These are phyloP conservation scores for Ceratobasidium sp. DNA, from an alignment of 1,284 basidiomycete genomes.

Conservation along the genomic window DNA sequence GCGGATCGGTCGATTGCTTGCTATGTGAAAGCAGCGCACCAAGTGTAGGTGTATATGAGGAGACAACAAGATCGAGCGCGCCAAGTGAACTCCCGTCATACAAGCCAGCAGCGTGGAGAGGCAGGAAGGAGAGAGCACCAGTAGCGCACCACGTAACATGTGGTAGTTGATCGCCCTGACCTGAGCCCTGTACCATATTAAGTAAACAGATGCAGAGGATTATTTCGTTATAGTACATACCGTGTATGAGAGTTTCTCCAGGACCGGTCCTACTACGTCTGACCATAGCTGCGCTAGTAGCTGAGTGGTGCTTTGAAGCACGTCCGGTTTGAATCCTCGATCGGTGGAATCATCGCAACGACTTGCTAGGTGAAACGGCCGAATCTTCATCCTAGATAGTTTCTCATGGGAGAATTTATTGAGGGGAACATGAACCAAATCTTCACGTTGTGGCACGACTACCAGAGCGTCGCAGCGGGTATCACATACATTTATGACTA, in stretches of 20 bases:
- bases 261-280: not conserved
- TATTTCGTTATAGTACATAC: not conserved
- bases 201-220: not conserved
- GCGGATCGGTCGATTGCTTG: not conserved
- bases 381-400: not conserved
- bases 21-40: not conserved
- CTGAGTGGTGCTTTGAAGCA: not conserved
- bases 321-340: not conserved
- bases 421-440: not conserved
- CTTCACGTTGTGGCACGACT: not conserved
- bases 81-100: not conserved
- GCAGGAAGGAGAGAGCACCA: not conserved
- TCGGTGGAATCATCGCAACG: not conserved
- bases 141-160: constrained; percentile 23
- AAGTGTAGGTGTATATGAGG: constrained; percentile 6
- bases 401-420: not conserved
- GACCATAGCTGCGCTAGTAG: not conserved
- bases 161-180: not conserved
- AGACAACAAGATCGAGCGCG: not conserved
- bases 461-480: not conserved
- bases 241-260: not conserved
- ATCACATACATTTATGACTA: not conserved
- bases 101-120: not conserved
- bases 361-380: not conserved
- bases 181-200: not conserved